Evolutionary conservation across 2,329 filamentous ascomycete genomes (phyloP), one percentile per base, ranked within the genome.

Genomic region (Zopfia rhizophila): DNA sequence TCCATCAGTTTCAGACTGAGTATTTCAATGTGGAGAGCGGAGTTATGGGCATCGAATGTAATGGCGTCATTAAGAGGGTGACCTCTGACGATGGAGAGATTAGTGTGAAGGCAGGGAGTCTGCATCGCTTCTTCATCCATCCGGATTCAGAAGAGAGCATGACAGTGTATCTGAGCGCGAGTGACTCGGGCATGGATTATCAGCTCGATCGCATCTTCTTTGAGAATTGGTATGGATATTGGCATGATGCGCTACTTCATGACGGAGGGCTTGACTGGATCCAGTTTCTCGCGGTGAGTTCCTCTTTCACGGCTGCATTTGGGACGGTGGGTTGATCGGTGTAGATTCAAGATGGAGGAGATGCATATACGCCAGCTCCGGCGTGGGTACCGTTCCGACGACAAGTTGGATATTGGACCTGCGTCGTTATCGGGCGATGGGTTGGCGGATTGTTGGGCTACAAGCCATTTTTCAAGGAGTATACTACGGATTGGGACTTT

Each of bases 311-410:
- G 22, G n/a, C n/a, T n/a, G n/a, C n/a, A n/a, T n/a, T n/a, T n/a
- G n/a, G n/a, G 17, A 14, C 18, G 21, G 11, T 6, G 32, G 18
- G 12, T 17, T 21, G 30, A 23, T 3, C 16, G 8, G 13, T 19
- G 5, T 31, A 75, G 71, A 74, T 72, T 56, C 72, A 70, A 30
- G 72, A 75, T 51, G 72, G 69, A 5, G 72, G 72, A 2, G 72
- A 66, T 17, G 68, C 68, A 7, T 75, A 74, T 48, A 52, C 70
- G 2, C 63, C 69, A 0, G 38, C 69, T 2, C 72, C 72, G n/a
- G 42, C 41, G n/a, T 74, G 70, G 70, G 53, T 74, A 28, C 71
- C 72, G 1, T 72, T 73, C 37, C 52, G 64, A 12, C 53, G 54
- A 22, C 60, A 47, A 5, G 33, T 70, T 6, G 60, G 66, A 3